These are phyloP conservation scores for Neurospora sp. DNA, from an alignment of 495 filamentous ascomycete genomes.

Conservation along the genomic window DNA sequence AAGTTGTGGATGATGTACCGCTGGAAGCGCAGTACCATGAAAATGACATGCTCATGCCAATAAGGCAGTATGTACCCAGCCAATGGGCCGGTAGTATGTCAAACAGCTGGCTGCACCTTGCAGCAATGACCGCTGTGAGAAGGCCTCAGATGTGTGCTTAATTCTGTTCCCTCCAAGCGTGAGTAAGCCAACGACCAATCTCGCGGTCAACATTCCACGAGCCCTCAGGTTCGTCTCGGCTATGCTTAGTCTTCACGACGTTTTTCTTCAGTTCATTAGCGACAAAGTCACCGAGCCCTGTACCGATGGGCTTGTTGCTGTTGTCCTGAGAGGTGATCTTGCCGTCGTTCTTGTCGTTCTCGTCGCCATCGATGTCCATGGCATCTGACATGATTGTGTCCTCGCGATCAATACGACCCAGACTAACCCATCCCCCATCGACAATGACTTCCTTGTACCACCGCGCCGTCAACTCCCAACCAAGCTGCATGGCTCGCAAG, in stretches of 20 bases:
- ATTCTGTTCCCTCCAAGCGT: not conserved
- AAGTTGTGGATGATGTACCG: not conserved
- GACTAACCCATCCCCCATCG: not conserved
- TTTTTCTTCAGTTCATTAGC: not conserved
- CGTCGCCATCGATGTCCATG: not conserved
- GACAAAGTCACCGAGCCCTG: not conserved
- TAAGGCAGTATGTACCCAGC: not conserved
- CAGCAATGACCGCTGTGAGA: not conserved
- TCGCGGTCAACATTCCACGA: rapidly evolving
- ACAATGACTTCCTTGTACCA: not conserved
- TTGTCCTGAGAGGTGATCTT: not conserved
- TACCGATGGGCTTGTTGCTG: not conserved
- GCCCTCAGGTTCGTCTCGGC: not conserved
- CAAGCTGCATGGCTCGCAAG: not conserved
- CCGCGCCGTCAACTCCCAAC: not conserved
- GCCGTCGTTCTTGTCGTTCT: not conserved
- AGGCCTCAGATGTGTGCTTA: not conserved
- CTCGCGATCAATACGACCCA: not conserved
- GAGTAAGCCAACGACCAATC: not conserved
- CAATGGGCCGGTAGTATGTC: not conserved
- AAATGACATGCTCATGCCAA: not conserved
- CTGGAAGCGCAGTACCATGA: not conserved
- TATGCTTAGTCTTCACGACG: not conserved
- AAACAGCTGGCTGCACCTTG: not conserved
- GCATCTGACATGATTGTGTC: not conserved